A percentile compares a stretch with the other conserved stretches of the same genome.
Conservation (phyloP, 257 asterid genomes). For the Linaria vulgaris region DNA sequence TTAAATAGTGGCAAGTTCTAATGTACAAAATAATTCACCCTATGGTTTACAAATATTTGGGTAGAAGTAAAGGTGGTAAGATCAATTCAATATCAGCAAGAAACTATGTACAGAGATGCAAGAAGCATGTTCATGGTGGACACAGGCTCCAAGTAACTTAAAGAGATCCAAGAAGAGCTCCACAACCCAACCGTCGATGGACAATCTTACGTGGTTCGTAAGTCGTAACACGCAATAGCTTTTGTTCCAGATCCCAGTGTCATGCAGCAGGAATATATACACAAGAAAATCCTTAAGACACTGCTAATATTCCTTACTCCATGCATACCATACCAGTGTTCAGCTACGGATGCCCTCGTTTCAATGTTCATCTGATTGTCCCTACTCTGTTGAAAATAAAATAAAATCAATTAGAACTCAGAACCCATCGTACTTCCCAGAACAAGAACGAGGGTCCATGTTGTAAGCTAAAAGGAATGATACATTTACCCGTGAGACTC, state of each 20-base stretch:
- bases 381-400: slow-evolving; percentile 2
- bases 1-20: no score
- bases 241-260: background rate
- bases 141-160: no score
- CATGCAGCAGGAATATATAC: background rate
- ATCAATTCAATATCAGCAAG: no score
- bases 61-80: no score
- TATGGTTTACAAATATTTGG: no score
- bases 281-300: background rate
- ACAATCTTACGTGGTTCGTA: no score
- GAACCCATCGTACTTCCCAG: background rate
- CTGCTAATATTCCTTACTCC: background rate
- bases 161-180: no score
- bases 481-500: background rate
- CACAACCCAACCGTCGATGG: no score
- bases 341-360: background rate
- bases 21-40: no score
- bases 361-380: background rate
- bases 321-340: background rate
- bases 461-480: background rate
- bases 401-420: background rate
- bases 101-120: no score
- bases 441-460: background rate
- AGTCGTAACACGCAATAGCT: no score
- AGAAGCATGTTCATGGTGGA: no score